Evolutionary conservation across 2,329 filamentous ascomycete genomes (phyloP), one percentile per base, ranked within the genome.

Genomic region (Epichloe glyceriae): DNA sequence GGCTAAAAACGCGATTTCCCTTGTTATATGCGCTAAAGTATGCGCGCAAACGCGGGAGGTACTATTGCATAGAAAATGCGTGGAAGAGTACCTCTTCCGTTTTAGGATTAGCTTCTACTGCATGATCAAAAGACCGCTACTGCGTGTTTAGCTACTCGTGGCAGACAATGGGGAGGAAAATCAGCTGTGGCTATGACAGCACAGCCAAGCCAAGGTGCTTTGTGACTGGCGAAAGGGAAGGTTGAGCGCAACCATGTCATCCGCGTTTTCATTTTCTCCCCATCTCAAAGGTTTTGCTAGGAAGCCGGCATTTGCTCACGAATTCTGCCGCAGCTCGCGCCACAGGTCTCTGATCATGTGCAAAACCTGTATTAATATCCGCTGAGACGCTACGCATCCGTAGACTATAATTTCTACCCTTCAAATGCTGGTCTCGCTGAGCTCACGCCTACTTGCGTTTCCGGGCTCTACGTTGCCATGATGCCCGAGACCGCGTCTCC

Each of bases 401-500:
- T 73, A 73, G 79, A 83, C 73, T 62, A 70, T 69, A 65, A 68
- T 79, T 78, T 77, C 64, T 66, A 61, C 65, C 53, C 65, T 60
- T 67, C 78, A 76, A 73, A 82, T 83, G 79, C 74, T 66, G 70
- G 64, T 69, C 70, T 71, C 73, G 70, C 69, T 65, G 74, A 76
- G 72, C 69, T 73, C 68, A 70, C 74, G 72, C 70, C 70, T 64
- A 64, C 65, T 62, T 62, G 62, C 66, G 67, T 67, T 66, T 66
- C 65, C 64, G 60, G 60, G 63, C 64, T 65, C 70, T 63, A 61
- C 62, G 61, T 64, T 68, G 64, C 67, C 66, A 77, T 70, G 73
- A 80, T 80, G 78, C 75, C 73, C 68, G 72, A 73, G 71, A 77
- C 69, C 76, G 77, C 76, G 76, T 79, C 75, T 69, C 69, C 72